Evolutionary conservation across 495 filamentous ascomycete species (phyloP).

Genomic region (Bombardia bombarda): DNA sequence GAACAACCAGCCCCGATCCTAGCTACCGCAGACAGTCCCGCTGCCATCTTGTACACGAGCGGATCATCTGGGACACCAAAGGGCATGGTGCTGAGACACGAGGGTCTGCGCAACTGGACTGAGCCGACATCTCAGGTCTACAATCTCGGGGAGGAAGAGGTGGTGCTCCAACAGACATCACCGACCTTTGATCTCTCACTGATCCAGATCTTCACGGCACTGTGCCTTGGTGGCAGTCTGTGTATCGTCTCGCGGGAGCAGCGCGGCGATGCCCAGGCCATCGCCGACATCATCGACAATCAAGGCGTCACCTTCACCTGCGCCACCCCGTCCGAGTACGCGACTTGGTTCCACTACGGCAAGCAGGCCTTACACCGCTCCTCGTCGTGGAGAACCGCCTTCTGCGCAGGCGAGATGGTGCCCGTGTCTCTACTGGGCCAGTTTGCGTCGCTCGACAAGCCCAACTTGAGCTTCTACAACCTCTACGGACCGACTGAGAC

Average conservation of each 20-base stretch:
- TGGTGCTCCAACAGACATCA: slow-evolving; percentile 22
- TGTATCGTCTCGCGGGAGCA: slow-evolving; percentile 7
- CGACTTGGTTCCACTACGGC: slow-evolving; percentile 13
- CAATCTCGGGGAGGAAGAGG: slow-evolving; percentile 1
- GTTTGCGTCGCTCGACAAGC: slow-evolving; percentile 9
- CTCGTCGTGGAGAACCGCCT: slow-evolving; percentile 17
- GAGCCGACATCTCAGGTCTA: not conserved
- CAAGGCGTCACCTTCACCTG: slow-evolving; percentile 19
- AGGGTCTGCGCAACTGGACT: not conserved
- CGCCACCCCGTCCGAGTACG: slow-evolving; percentile 20
- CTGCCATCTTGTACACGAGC: not conserved
- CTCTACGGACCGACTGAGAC: slow-evolving; percentile 28
- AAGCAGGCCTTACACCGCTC: not conserved
- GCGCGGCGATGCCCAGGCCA: slow-evolving; percentile 15
- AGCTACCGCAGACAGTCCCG: not conserved
- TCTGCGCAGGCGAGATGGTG: slow-evolving; percentile 19
- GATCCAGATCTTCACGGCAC: slow-evolving; percentile 18
- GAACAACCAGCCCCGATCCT: too few relatives aligned
- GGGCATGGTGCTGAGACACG: not conserved
- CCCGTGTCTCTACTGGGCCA: slow-evolving; percentile 2
- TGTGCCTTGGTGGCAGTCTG: slow-evolving; percentile 17
- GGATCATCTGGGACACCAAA: not conserved
- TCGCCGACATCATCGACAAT: slow-evolving; percentile 12
- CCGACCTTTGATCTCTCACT: slow-evolving; percentile 23
- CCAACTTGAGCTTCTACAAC: slow-evolving; percentile 17